Conservation (phyloP, 768 basidiomycete species). For the Hebeloma cylindrosporum region DNA sequence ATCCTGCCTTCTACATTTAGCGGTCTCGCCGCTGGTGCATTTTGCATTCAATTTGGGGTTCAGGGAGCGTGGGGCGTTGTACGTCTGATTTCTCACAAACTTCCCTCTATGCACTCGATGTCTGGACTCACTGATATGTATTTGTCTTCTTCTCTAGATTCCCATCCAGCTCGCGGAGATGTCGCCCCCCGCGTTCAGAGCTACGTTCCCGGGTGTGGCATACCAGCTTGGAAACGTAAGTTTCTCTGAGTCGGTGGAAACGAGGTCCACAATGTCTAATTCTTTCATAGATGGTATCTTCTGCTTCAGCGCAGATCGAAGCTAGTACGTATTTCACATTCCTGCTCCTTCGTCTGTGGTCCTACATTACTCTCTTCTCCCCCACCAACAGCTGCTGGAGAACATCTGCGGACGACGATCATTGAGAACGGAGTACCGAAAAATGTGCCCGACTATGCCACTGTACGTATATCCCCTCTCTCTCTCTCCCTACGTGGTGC, state of each 20-base stretch:
- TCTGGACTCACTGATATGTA: slow-evolving; percentile 44
- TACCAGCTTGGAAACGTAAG: slow-evolving; percentile 79
- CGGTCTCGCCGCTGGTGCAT: slow-evolving; percentile 77
- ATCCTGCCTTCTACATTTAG: slow-evolving; percentile 72
- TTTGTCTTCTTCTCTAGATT: slow-evolving; percentile 36
- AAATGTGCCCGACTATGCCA: slow-evolving; percentile 65
- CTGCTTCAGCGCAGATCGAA: slow-evolving; percentile 80
- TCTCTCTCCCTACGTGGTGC: neutral
- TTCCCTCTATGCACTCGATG: slow-evolving; percentile 18
- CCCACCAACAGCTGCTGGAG: slow-evolving; percentile 69
- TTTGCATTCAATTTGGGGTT: slow-evolving; percentile 84
- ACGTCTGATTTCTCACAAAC: slow-evolving; percentile 51
- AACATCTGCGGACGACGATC: slow-evolving; percentile 52
- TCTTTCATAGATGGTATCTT: slow-evolving; percentile 66
- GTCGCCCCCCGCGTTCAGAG: slow-evolving; percentile 86
- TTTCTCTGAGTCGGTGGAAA: no score
- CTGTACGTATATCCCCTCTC: slow-evolving; percentile 24
- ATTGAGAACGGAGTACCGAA: slow-evolving; percentile 40
- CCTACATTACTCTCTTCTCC: no score
- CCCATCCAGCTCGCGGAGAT: slow-evolving; percentile 84
- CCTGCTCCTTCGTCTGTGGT: slow-evolving; percentile 14
- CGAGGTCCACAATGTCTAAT: no score
- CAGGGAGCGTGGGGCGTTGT: slow-evolving; percentile 92
- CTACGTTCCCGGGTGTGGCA: slow-evolving; percentile 82
- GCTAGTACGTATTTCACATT: slow-evolving; percentile 48